Evolutionary conservation across 2,329 filamentous ascomycete genomes (phyloP).

Genomic region (Colletotrichum endophyticum): DNA sequence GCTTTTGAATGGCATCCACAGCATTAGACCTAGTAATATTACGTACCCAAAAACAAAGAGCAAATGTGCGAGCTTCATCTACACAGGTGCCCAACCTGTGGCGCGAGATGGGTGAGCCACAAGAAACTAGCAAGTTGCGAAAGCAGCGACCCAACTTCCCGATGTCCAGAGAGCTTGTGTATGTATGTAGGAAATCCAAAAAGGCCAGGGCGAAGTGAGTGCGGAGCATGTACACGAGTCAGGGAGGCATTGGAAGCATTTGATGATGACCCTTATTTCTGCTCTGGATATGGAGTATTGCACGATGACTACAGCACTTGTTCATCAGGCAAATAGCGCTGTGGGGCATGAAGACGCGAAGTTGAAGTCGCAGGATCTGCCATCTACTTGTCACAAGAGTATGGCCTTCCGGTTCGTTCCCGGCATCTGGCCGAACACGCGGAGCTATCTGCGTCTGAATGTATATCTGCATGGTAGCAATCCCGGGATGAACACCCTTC

Average conservation of each 20-base stretch:
- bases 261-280: slow-evolving; percentile 23
- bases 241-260: slow-evolving; percentile 32
- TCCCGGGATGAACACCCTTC: background rate
- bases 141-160: slow-evolving; percentile 29
- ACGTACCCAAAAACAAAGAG: background rate
- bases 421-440: background rate
- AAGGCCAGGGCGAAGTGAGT: slow-evolving; percentile 35
- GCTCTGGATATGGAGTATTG: background rate
- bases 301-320: background rate
- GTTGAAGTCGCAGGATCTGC: background rate
- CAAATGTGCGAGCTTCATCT: slow-evolving; percentile 42
- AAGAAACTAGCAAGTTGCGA: slow-evolving; percentile 42
- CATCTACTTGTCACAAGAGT: background rate
- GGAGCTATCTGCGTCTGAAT: background rate
- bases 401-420: background rate
- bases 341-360: background rate
- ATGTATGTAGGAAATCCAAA: slow-evolving; percentile 40
- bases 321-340: background rate
- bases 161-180: slow-evolving; percentile 37
- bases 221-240: slow-evolving; percentile 30
- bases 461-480: background rate
- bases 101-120: slow-evolving; percentile 33
- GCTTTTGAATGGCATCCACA: background rate
- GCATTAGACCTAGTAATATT: background rate
- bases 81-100: slow-evolving; percentile 35